phyloP scores from a whole-genome alignment of 192 early-diverging fungal species.

The Entomortierella lignicola region DNA sequence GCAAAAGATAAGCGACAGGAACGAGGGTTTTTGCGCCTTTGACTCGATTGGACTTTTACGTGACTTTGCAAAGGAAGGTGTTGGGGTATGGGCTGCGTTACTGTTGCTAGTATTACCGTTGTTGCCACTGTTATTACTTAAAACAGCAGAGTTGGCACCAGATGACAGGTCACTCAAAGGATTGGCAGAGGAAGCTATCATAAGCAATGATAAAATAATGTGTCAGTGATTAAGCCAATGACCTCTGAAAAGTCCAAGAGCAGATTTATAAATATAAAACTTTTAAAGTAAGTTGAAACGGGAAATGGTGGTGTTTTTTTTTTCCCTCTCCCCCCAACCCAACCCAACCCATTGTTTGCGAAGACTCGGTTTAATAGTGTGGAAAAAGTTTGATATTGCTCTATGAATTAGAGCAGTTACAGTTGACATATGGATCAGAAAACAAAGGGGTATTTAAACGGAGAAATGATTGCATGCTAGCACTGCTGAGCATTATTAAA shows the following conservation, averaged over 20 bases:
- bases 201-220: background rate
- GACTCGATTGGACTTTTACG: slow-evolving; percentile 33
- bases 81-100: slow-evolving; percentile 7
- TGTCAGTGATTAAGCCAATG: background rate
- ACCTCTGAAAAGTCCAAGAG: no score
- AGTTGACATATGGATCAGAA: no score
- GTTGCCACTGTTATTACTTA: slow-evolving; percentile 14
- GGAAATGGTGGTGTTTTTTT: no score
- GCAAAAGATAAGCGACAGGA: slow-evolving; percentile 41
- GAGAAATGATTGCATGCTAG: no score
- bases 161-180: slow-evolving; percentile 50
- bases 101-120: slow-evolving; percentile 7
- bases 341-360: no score
- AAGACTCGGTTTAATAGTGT: no score
- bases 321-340: no score
- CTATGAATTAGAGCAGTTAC: background rate
- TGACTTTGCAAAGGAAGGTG: slow-evolving; percentile 18
- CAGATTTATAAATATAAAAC: background rate
- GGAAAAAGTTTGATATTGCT: no score
- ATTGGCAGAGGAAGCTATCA: slow-evolving; percentile 29
- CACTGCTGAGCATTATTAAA: no score
- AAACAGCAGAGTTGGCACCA: slow-evolving; percentile 31
- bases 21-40: slow-evolving; percentile 47
- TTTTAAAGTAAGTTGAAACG: no score
- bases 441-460: no score